Evolutionary conservation across 1,284 basidiomycete genomes (phyloP).

Genomic region (Cryptococcus sp.): DNA sequence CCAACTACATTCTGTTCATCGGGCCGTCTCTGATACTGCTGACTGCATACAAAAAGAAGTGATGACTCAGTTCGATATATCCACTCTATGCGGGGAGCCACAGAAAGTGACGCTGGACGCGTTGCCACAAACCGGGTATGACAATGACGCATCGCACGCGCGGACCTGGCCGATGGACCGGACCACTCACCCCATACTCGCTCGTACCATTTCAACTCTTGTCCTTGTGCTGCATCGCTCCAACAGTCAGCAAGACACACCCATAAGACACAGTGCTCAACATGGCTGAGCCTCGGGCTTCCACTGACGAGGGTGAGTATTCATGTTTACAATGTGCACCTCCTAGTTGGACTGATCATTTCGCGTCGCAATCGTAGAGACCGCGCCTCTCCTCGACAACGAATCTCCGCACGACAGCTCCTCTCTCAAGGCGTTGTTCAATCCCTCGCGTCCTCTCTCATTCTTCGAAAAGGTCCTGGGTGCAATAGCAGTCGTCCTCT

Average conservation of each 20-base stretch:
- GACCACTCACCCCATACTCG: too few relatives aligned
- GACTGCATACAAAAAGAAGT: too few relatives aligned
- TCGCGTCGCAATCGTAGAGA: constrained; percentile 38
- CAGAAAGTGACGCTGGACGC: too few relatives aligned
- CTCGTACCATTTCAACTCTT: too few relatives aligned
- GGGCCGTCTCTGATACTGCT: too few relatives aligned
- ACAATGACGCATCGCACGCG: too few relatives aligned
- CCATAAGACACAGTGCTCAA: background rate
- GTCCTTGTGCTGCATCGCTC: too few relatives aligned
- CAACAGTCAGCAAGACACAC: too few relatives aligned
- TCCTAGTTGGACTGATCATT: background rate
- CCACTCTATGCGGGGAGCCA: too few relatives aligned
- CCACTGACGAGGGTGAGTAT: constrained; percentile 51
- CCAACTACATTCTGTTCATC: background rate
- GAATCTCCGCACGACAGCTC: constrained; percentile 21
- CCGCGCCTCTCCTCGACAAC: constrained; percentile 48
- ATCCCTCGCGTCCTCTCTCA: constrained; percentile 65
- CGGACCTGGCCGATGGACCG: too few relatives aligned
- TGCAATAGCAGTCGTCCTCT: constrained; percentile 69
- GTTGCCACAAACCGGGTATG: too few relatives aligned
- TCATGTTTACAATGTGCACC: background rate
- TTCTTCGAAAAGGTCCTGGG: constrained; percentile 82
- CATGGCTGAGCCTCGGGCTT: constrained; percentile 50
- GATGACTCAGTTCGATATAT: too few relatives aligned
- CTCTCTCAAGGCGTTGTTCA: constrained; percentile 36